A percentile compares a stretch with the other conserved stretches of the same genome.
Conservation (phyloP, 2,329 filamentous ascomycete species). For the Monosporascus ibericus region DNA sequence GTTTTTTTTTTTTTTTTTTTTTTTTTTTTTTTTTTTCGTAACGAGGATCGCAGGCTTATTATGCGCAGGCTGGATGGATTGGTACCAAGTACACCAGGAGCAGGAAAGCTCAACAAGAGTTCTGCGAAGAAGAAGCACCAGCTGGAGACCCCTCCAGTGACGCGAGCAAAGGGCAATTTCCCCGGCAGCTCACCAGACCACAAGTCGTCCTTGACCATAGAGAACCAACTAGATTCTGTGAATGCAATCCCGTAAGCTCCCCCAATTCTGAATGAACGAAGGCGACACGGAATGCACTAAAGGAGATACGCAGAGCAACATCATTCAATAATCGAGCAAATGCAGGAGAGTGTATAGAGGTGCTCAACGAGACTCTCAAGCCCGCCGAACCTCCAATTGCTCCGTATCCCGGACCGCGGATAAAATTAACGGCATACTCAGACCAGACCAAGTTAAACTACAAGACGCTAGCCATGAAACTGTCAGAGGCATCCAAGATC, state of each 20-base stretch:
- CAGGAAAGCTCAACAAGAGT: conserved; percentile 36
- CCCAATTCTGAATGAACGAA: background rate
- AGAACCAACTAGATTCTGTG: conserved; percentile 33
- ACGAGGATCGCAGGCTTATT: conserved; percentile 15
- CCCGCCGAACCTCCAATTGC: conserved; percentile 64
- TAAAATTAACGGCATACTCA: conserved; percentile 79
- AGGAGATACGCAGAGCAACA: conserved; percentile 36
- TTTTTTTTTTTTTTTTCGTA: too few relatives aligned
- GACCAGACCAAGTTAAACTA: conserved; percentile 89
- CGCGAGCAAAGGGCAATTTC: conserved; percentile 37
- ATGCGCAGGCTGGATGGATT: conserved; percentile 56
- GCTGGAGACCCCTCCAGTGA: conserved; percentile 40
- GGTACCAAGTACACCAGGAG: conserved; percentile 55
- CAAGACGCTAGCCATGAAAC: conserved; percentile 90
- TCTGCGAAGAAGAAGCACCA: conserved; percentile 30
- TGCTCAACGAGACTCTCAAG: conserved; percentile 70
- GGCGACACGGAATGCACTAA: conserved; percentile 1
- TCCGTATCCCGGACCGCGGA: conserved; percentile 67
- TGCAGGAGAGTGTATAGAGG: conserved; percentile 74
- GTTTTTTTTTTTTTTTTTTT: too few relatives aligned
- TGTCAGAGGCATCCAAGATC: conserved; percentile 86
- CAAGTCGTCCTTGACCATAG: conserved; percentile 34
- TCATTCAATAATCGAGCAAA: conserved; percentile 73
- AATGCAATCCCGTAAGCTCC: conserved; percentile 31
- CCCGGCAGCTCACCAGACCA: conserved; percentile 38